phyloP scores from a whole-genome alignment of 139 green algal species.

The Micractinium sp. region DNA sequence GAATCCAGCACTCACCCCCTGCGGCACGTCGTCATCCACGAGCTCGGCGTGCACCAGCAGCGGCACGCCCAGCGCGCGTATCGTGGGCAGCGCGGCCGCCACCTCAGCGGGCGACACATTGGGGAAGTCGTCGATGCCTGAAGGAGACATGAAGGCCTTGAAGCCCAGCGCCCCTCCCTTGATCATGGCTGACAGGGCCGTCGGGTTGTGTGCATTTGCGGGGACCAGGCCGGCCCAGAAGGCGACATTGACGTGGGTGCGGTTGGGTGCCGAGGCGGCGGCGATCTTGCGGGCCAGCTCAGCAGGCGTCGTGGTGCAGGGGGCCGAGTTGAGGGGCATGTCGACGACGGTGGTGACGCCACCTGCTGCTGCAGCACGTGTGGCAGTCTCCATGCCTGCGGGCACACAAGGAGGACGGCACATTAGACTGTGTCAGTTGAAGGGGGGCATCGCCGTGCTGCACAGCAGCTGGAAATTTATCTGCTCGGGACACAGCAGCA shows the following conservation, averaged over 20 bases:
- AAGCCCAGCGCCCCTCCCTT: constrained; percentile 85
- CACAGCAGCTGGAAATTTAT: not conserved
- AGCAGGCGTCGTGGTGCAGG: constrained; percentile 61
- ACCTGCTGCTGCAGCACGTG: constrained; percentile 83
- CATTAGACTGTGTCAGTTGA: too few relatives aligned
- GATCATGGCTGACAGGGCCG: constrained; percentile 70
- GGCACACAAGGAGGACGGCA: not conserved
- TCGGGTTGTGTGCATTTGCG: constrained; percentile 77
- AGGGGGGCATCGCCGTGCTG: too few relatives aligned
- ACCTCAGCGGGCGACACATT: constrained; percentile 69
- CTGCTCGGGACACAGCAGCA: not conserved
- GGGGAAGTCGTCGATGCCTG: constrained; percentile 91
- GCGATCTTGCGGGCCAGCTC: constrained; percentile 68
- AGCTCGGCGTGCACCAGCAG: constrained; percentile 86
- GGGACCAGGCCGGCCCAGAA: constrained; percentile 94
- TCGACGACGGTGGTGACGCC: constrained; percentile 93
- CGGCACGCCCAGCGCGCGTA: constrained; percentile 72
- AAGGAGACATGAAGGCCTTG: constrained; percentile 94
- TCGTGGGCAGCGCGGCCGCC: constrained; percentile 67
- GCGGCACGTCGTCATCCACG: constrained; percentile 45
- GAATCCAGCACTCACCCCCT: constrained; percentile 1
- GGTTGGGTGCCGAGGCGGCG: constrained; percentile 47
- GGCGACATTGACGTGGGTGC: constrained; percentile 77
- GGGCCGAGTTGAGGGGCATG: constrained; percentile 94
- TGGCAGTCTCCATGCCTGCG: constrained; percentile 82